Evolutionary conservation across 345 rosid genomes (phyloP), one percentile per base, ranked within the genome.

Genomic region (Crucihimalaya himalaica): DNA sequence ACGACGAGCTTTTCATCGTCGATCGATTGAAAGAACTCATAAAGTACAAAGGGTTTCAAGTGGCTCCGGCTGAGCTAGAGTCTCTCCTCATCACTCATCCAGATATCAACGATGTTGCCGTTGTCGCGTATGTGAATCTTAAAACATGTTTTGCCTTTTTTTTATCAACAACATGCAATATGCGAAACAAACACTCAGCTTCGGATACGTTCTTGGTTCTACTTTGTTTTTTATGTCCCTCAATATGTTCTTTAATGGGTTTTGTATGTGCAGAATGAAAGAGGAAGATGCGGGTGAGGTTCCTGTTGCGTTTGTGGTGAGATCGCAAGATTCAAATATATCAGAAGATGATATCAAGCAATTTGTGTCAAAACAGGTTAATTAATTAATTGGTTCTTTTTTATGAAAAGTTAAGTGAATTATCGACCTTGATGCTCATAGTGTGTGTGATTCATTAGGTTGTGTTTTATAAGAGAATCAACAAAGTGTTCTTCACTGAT

Each of bases 11-110:
- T 20, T 86, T 83, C 68, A 83, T 89, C 27, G 90, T 89, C 0
- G 96, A 89, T 54, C 66, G 96, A 2, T 42, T 89, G 77, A 89
- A 89, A 48, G 92, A 89, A 25, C 34, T 89, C 52, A 89, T 89
- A 64, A 89, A 89, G 51, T 84, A 85, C 79, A 89, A 87, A 46
- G 92, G 96, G 0, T 89, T 81, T 21, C 94, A 86, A 32, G 96
- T 89, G 15, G 92, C 91, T 46, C 91, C 91, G 0, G 95, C 95
- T 0, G 95, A 89, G 70, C 91, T 89, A 6, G 95, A 89, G 76
- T 81, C 89, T 7, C 66, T 89, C 78, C 80, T 89, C 62, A 66
- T 87, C 27, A 56, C 83, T 12, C 88, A 89, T 28, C 80, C 79
- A 12, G 34, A 61, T 0, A 81, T 87, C 75, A 48, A 56, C 5